Conservation (phyloP, 768 basidiomycete genomes). For the Mycena epipterygia region DNA sequence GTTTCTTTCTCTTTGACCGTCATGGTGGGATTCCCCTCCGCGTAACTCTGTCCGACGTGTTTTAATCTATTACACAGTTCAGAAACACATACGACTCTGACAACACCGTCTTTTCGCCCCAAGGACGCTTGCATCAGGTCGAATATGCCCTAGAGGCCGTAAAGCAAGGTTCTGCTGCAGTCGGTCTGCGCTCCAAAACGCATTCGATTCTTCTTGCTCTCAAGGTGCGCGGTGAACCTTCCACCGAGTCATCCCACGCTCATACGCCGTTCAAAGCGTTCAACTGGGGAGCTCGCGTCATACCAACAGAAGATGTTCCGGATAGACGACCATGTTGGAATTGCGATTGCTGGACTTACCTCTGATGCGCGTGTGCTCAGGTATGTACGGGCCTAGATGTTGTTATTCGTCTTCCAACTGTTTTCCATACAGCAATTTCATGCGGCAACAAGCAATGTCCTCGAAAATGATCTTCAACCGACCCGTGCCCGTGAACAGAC, state of each 20-base stretch:
- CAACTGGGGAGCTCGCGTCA: conserved; percentile 97
- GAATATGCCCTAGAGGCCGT: conserved; percentile 99
- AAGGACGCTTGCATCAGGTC: conserved; percentile 96
- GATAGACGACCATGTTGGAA: conserved; percentile 99
- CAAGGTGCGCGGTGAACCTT: conserved; percentile 70
- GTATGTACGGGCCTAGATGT: conserved; percentile 56
- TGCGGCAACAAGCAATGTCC: conserved; percentile 98
- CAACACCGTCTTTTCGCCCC: conserved; percentile 97
- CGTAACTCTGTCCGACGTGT: conserved; percentile 3
- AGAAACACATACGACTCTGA: conserved; percentile 99
- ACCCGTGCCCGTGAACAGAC: conserved; percentile 92
- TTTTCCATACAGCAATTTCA: conserved; percentile 83
- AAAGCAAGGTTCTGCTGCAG: conserved; percentile 99
- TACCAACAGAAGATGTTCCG: conserved; percentile 99
- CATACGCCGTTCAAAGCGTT: conserved; percentile 70
- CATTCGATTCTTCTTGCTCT: conserved; percentile 93
- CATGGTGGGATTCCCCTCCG: conserved; percentile 49
- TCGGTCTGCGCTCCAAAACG: conserved; percentile 95
- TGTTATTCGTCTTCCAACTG: not conserved
- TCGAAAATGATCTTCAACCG: conserved; percentile 96
- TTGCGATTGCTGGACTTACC: conserved; percentile 98
- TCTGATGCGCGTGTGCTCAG: conserved; percentile 98
- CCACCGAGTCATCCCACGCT: conserved; percentile 14
- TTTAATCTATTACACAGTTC: conserved; percentile 66
- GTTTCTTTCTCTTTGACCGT: conserved; percentile 24